phyloP scores from a whole-genome alignment of 305 asterid genomes.

The Euphrasia arctica region DNA sequence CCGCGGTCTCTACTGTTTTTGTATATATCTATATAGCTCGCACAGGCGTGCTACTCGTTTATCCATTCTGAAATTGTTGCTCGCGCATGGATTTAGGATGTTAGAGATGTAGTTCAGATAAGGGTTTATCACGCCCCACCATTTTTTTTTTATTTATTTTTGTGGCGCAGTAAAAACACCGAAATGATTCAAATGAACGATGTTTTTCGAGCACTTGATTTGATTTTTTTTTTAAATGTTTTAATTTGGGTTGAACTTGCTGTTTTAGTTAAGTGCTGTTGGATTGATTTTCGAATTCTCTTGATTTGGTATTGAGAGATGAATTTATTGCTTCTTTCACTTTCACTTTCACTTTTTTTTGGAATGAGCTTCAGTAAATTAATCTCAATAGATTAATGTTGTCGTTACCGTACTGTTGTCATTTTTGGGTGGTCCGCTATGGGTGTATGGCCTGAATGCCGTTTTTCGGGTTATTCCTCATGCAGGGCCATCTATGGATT shows the following conservation, averaged over 20 bases:
- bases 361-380: conserved; percentile 18
- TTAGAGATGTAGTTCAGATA: conserved; percentile 22
- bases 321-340: conserved; percentile 17
- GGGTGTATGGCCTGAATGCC: conserved; percentile 19
- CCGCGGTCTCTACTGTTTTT: conserved; percentile 25
- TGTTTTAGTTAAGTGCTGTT: conserved; percentile 18
- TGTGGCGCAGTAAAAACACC: not conserved
- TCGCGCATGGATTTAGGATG: conserved; percentile 29
- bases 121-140: not conserved
- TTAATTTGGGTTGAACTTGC: conserved; percentile 27
- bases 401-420: not conserved
- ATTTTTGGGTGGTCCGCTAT: conserved; percentile 7
- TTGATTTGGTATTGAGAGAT: conserved; percentile 17
- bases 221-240: conserved; percentile 18
- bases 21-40: too few relatives aligned
- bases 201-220: conserved; percentile 10
- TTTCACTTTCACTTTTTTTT: not conserved
- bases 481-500: conserved; percentile 41
- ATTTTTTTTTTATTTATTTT: not conserved
- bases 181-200: conserved; percentile 3
- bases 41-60: not conserved
- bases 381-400: not conserved
- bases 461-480: conserved; percentile 11
- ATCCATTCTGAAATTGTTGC: conserved; percentile 18
- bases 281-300: conserved; percentile 5